Base-by-base conservation (phyloP, 2,329 filamentous ascomycete genomes). In the Xylariaceae sp. region DNA sequence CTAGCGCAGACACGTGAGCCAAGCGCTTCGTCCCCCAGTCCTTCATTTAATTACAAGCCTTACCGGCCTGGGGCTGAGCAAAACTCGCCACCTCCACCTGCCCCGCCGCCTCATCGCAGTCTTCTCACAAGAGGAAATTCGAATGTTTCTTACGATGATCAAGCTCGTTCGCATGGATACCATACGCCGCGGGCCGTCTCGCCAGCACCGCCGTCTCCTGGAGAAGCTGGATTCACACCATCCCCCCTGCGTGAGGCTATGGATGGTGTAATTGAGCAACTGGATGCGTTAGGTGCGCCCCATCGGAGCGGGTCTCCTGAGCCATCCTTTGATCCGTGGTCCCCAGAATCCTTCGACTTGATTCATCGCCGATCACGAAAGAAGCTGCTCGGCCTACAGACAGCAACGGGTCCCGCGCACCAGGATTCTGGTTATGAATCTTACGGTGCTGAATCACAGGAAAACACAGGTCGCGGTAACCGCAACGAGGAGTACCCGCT, bases 231-330 rank as follows among this genome's bases (percentile, higher is more conserved):
- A 1, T 75, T 89, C 68, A 99, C 94, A 0, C 94, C 94, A 1
- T 97, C 94, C 2, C 94, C 94, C 0, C 75, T 99, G 2, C 81
- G 94, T 55, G 90, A 92, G 69, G 94, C 94, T 1, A 99, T 99
- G 91, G 92, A 97, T 67, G 92, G 95, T 70, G 92, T 99, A 3
- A 96, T 97, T 84, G 90, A 94, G 61, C 95, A 94, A 52, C 73
- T 99, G 41, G 87, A 95, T 67, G 91, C 92, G 56, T 89, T 99
- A 77, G 86, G 86, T 16, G 76, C 86, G 62, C 76, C 81, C 40
- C 78, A 79, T 52, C 73, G 79, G 19, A 76, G 58, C 64, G 78
- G 81, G 32, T 78, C 80, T 26, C 79, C 83, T 0, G 77, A 83
- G 40, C 74, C 79, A 0, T 75, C 81, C 0, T 71, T 84, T 8